Conservation (phyloP, 2,329 filamentous ascomycete species). For the Tolypocladium guangdongense region DNA sequence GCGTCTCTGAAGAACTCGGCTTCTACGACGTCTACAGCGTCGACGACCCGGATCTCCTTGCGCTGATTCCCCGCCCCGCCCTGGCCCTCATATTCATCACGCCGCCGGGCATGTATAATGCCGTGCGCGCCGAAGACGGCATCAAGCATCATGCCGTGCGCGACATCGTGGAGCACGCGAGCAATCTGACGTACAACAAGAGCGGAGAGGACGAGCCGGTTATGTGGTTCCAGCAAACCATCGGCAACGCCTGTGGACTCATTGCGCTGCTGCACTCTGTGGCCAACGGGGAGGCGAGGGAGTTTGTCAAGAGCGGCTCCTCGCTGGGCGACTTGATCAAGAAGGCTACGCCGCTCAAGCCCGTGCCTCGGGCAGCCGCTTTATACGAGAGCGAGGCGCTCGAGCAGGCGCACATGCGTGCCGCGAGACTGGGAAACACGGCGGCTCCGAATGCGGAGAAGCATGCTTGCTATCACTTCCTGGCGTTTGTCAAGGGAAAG, state of each 20-base stretch:
- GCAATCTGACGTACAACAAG: slow-evolving; percentile 20
- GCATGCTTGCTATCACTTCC: slow-evolving; percentile 62
- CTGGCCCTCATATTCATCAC: slow-evolving; percentile 73
- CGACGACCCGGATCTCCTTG: slow-evolving; percentile 64
- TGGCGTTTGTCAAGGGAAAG: slow-evolving; percentile 64
- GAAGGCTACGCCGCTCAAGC: slow-evolving; percentile 50
- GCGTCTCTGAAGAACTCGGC: slow-evolving; percentile 53
- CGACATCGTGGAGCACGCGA: slow-evolving; percentile 10
- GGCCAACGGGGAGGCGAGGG: slow-evolving; percentile 53
- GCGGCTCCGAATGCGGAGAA: slow-evolving; percentile 49
- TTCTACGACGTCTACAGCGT: slow-evolving; percentile 80
- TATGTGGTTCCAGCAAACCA: slow-evolving; percentile 78
- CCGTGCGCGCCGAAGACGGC: slow-evolving; percentile 20
- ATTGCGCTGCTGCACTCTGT: slow-evolving; percentile 67
- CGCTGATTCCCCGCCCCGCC: slow-evolving; percentile 60
- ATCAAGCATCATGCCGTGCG: slow-evolving; percentile 16
- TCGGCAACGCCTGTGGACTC: slow-evolving; percentile 70
- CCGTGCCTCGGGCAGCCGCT: slow-evolving; percentile 51
- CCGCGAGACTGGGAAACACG: slow-evolving; percentile 59
- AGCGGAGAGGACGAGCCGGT: slow-evolving; percentile 46
- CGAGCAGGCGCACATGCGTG: slow-evolving; percentile 62
- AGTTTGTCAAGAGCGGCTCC: slow-evolving; percentile 41
- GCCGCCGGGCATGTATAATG: slow-evolving; percentile 43
- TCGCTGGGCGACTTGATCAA: slow-evolving; percentile 47
- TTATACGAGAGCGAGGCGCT: slow-evolving; percentile 61